Evolutionary conservation across 257 asterid species (phyloP), one percentile per base, ranked within the genome.

Genomic region (Perilla frutescens): DNA sequence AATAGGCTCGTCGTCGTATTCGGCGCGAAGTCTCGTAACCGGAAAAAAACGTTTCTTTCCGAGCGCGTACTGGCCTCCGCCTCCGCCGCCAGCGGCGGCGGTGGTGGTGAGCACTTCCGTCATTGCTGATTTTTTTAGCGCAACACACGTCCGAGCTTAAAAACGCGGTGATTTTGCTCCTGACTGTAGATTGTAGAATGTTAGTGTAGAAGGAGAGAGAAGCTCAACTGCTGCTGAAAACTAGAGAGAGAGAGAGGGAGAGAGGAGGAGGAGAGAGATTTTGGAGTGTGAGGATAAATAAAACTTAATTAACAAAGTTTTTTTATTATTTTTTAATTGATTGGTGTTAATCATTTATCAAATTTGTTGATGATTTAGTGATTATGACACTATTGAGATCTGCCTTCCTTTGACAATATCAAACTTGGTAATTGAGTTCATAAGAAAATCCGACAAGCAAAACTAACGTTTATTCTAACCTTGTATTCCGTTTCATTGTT

Each of bases 21-120:
- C 84, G n/a, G 77, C 48, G 39, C 31, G 34, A 47, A 72, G 13
- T 7, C 84, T 76, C 70, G 29, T 29, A 77, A 66, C 55, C 59
- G 87, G 84, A n/a, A 69, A 82, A 61, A 82, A 40, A 55, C 70
- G 80, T 12, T 62, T 70, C 43, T 62, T 80, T 56, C 63, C 77
- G 60, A 74, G 74, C 57, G 29, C 11, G 56, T 62, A 62, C 74
- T 81, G 66, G 36, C 73, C 68, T 51, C 76, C 84, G 61, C 43
- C 78, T 32, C 71, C 79, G 76, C 64, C 70, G 66, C 50, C 61
- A 47, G 50, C 6, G 68, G 76, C 20, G 62, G 70, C 8, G 70
- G 71, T 12, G 44, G 57, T 64, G 65, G 81, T 60, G 74, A 69
- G 41, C 59, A 76, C 67, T 29, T 78, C 65, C 65, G 79, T 66